A percentile compares a stretch with the other conserved stretches of the same genome.
These are phyloP conservation scores for Fusarium longipes DNA, from an alignment of 2,329 filamentous ascomycete species.

Conservation along the genomic window DNA sequence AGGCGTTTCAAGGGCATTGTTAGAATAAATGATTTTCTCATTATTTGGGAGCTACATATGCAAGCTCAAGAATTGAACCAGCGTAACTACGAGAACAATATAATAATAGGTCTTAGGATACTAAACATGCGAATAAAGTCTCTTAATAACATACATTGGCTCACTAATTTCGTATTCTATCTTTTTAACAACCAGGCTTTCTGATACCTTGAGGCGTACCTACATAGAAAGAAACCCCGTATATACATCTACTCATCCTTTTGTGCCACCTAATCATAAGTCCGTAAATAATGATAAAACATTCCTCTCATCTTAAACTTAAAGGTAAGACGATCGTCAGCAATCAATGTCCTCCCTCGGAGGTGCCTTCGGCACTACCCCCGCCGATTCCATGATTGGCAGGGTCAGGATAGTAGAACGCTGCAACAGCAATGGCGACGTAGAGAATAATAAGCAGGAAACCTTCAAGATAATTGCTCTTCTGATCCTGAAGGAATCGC, in stretches of 20 bases:
- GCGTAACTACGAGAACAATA: not conserved
- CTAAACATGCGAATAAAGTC: too few species aligned
- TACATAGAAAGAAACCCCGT: not conserved
- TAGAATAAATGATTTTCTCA: not conserved
- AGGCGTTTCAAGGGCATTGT: conserved; percentile 3
- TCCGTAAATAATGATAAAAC: conserved; percentile 13
- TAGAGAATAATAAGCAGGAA: conserved; percentile 79
- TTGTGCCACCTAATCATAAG: conserved; percentile 11
- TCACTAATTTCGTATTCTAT: not conserved
- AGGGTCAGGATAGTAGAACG: conserved; percentile 66
- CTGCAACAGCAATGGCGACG: conserved; percentile 68
- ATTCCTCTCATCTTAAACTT: not conserved
- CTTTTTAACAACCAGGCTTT: not conserved
- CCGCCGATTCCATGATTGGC: conserved; percentile 10
- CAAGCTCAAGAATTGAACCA: not conserved
- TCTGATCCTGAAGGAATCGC: conserved; percentile 86
- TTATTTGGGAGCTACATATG: conserved; percentile 1
- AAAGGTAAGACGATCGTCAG: not conserved
- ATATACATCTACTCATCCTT: conserved; percentile 2
- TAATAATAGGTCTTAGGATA: not conserved
- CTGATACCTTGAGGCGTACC: not conserved
- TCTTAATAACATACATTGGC: not conserved
- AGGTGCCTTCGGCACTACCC: conserved; percentile 1
- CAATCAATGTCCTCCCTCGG: conserved; percentile 29
- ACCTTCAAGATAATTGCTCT: conserved; percentile 92